Percentiles rank a stretch among this genome's conserved stretches.
Conservation (phyloP, 1,139 yeast species). For the Petasospora rhodanensis region DNA sequence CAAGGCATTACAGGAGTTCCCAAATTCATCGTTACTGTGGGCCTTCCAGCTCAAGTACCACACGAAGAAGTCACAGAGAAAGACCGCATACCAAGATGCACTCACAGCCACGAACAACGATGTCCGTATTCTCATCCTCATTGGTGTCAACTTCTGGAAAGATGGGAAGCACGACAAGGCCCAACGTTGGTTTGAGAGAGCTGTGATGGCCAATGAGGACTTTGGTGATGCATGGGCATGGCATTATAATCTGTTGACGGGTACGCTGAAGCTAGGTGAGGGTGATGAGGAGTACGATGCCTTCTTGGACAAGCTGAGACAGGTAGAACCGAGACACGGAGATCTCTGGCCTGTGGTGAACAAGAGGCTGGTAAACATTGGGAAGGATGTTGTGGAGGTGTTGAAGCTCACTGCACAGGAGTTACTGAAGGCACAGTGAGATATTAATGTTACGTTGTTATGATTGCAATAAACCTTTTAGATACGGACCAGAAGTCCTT, state of each 20-base stretch:
- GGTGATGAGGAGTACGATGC: slow-evolving; percentile 28
- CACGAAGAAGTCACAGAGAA: slow-evolving; percentile 49
- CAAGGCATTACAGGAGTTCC: slow-evolving; percentile 57
- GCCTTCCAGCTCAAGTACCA: slow-evolving; percentile 46
- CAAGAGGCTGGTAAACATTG: slow-evolving; percentile 41
- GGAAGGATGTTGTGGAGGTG: slow-evolving; percentile 35
- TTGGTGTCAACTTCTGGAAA: slow-evolving; percentile 67
- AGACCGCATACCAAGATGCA: slow-evolving; percentile 68
- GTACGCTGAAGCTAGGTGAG: slow-evolving; percentile 20
- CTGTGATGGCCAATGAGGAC: slow-evolving; percentile 47
- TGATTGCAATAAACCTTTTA: too few species aligned
- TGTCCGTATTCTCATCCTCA: slow-evolving; percentile 51
- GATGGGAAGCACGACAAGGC: slow-evolving; percentile 67
- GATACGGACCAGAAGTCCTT: too few species aligned
- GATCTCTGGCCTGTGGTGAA: slow-evolving; percentile 46
- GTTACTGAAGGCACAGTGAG: too few species aligned
- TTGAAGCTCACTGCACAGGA: slow-evolving; percentile 24
- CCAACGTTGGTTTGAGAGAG: slow-evolving; percentile 70
- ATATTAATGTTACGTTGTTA: too few species aligned
- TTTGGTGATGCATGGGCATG: slow-evolving; percentile 82
- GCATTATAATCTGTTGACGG: slow-evolving; percentile 42
- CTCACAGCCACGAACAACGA: slow-evolving; percentile 61
- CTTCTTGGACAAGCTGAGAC: slow-evolving; percentile 30
- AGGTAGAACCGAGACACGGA: slow-evolving; percentile 57
- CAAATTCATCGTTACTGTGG: slow-evolving; percentile 61